Percentiles rank a stretch among this genome's conserved stretches.
Conservation (phyloP, 1,284 basidiomycete species). For the Ganoderma meredithae region DNA sequence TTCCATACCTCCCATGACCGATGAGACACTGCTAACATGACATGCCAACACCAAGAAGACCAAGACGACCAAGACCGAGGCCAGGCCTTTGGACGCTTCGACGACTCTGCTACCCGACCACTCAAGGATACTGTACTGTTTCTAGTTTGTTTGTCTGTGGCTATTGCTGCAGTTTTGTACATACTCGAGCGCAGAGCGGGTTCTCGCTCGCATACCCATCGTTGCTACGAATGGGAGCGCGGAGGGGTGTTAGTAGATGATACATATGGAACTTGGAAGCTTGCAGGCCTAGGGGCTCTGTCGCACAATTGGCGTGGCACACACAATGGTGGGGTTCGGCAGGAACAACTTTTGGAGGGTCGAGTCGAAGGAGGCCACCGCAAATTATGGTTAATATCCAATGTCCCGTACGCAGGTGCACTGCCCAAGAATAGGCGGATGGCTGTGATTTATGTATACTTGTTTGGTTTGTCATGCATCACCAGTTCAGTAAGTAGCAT, state of each 20-base stretch:
- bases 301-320: too few species aligned
- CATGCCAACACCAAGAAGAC: neutral
- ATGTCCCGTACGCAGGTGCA: too few species aligned
- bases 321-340: too few species aligned
- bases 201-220: conserved; percentile 2
- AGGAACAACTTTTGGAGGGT: too few species aligned
- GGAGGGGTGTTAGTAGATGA: conserved; percentile 10
- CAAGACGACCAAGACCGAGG: neutral
- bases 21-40: neutral
- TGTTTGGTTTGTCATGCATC: too few species aligned
- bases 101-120: neutral
- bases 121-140: conserved; percentile 14
- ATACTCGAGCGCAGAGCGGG: neutral
- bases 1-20: conserved; percentile 4
- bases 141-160: conserved; percentile 8
- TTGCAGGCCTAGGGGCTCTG: too few species aligned
- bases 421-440: too few species aligned
- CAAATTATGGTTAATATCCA: too few species aligned
- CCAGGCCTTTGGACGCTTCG: conserved; percentile 1
- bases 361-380: too few species aligned
- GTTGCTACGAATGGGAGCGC: conserved; percentile 1
- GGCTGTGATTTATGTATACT: too few species aligned
- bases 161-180: conserved; percentile 2
- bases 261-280: neutral
- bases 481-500: too few species aligned